These are phyloP conservation scores for Davidsoniella virescens DNA, from an alignment of 2,329 filamentous ascomycete genomes.

Conservation along the genomic window DNA sequence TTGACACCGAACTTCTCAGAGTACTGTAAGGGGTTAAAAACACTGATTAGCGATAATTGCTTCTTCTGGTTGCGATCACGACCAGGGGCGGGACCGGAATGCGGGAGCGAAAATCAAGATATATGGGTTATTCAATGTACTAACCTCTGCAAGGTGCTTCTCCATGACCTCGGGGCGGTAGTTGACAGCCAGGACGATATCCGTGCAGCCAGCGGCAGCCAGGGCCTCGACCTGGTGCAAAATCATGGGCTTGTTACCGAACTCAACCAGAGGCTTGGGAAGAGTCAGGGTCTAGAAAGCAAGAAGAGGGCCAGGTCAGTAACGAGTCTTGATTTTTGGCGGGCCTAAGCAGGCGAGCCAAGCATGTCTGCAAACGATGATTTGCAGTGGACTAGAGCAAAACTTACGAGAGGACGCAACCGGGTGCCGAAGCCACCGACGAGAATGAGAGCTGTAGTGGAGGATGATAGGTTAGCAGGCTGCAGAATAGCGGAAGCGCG, in stretches of 20 bases:
- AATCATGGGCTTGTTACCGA: slow-evolving; percentile 98
- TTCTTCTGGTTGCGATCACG: neutral
- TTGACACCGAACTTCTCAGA: slow-evolving; percentile 84
- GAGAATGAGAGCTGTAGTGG: slow-evolving; percentile 71
- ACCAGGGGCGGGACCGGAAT: slow-evolving; percentile 4
- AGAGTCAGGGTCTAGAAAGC: slow-evolving; percentile 69
- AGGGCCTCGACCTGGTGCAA: slow-evolving; percentile 93
- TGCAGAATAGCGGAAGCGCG: neutral
- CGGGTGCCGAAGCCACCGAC: slow-evolving; percentile 98
- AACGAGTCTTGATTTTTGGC: neutral
- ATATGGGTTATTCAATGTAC: slow-evolving; percentile 16
- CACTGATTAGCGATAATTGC: no score
- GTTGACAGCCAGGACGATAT: slow-evolving; percentile 97
- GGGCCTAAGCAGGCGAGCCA: neutral
- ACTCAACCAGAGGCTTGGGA: slow-evolving; percentile 90
- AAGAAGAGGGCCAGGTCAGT: slow-evolving; percentile 11
- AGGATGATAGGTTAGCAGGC: neutral
- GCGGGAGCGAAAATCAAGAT: neutral
- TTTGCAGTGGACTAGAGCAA: neutral
- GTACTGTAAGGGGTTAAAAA: slow-evolving; percentile 38
- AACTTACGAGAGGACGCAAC: slow-evolving; percentile 77
- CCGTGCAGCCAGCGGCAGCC: slow-evolving; percentile 82
- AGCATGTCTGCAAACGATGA: neutral
- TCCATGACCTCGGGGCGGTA: slow-evolving; percentile 98
- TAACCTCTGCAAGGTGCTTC: slow-evolving; percentile 72